Evolutionary conservation across 306 rosid genomes (phyloP).

Genomic region (Lotus japonicus): DNA sequence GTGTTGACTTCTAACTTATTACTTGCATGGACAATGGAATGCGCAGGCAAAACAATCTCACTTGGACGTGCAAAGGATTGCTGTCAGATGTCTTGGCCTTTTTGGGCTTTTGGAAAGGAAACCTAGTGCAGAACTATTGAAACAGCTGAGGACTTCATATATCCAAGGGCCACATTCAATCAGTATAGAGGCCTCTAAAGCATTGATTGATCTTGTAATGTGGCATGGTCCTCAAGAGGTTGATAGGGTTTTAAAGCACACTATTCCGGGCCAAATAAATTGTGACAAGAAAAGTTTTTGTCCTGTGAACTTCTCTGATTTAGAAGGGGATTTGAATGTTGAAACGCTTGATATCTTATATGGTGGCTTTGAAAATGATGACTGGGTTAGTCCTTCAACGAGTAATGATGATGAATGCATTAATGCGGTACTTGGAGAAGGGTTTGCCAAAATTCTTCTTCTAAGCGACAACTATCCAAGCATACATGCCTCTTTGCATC

Average conservation of each 20-base stretch:
- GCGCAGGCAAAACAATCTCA: conserved; percentile 87
- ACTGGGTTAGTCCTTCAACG: conserved; percentile 44
- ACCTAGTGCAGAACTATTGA: conserved; percentile 65
- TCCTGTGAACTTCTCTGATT: conserved; percentile 52
- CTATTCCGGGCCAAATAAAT: conserved; percentile 28
- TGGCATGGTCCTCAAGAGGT: conserved; percentile 92
- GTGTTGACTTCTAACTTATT: neutral
- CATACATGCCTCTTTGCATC: conserved; percentile 62
- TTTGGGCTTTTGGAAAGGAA: conserved; percentile 85
- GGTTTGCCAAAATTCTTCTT: conserved; percentile 95
- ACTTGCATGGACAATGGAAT: conserved; percentile 27
- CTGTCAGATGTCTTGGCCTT: conserved; percentile 84
- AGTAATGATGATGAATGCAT: conserved; percentile 63
- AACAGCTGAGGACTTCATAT: conserved; percentile 65
- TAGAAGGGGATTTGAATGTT: conserved; percentile 34
- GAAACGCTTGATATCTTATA: conserved; percentile 69
- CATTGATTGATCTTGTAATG: conserved; percentile 73
- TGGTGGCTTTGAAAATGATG: conserved; percentile 56
- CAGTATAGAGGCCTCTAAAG: conserved; percentile 70
- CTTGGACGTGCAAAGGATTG: conserved; percentile 83
- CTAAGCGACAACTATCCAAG: conserved; percentile 64
- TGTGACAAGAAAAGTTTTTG: conserved; percentile 37
- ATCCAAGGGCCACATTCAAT: conserved; percentile 57
- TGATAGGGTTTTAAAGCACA: conserved; percentile 44
- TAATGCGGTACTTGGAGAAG: conserved; percentile 76